Evolutionary conservation across 2,329 filamentous ascomycete species (phyloP), one percentile per base, ranked within the genome.

Genomic region (Corynespora cassiicola): DNA sequence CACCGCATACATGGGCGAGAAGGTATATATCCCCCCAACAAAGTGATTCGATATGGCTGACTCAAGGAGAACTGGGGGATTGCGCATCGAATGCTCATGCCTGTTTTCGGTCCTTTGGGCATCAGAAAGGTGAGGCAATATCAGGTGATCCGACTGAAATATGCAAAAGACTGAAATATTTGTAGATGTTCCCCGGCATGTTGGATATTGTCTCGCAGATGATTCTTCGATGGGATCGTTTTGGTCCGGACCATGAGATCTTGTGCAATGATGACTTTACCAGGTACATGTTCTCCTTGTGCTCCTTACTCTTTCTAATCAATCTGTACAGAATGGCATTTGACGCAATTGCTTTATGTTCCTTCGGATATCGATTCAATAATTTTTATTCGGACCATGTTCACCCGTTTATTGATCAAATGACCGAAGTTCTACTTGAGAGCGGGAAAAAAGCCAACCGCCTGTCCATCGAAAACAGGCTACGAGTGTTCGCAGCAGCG

Each of bases 351-450:
- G 84, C 84, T 1, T 75, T 90, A 3, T 86, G 85, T 61, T 74
- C 81, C n/a, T 86, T 88, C 81, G 79, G 80, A 23, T 85, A 77
- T 42, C 81, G 86, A 12, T 90, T 90, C 75, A 90, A 90, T 66
- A 85, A 80, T 1, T 89, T 85, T 65, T 90, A 90, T 58, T 75
- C 75, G 18, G 79, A 87, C 10, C 74, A 81, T 7, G 70, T 86
- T 61, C 87, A 90, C 50, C 85, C 86, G 0, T 90, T 90, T 52
- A 75, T 89, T 24, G 63, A 75, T 28, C 79, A 84, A 21, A 88
- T 90, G 86, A 74, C 75, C 1, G 75, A 75, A n/a, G 79, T 86
- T 36, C 70, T 90, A 1, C 55, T 64, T 9, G 82, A 84, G 45
- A 78, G 75, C 5, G 79, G 77, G 20, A 70, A 66, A 7, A 75